Percentiles rank a stretch among this genome's conserved stretches.
phyloP scores from a whole-genome alignment of 495 filamentous ascomycete genomes.

The Penicillium flavigenum region DNA sequence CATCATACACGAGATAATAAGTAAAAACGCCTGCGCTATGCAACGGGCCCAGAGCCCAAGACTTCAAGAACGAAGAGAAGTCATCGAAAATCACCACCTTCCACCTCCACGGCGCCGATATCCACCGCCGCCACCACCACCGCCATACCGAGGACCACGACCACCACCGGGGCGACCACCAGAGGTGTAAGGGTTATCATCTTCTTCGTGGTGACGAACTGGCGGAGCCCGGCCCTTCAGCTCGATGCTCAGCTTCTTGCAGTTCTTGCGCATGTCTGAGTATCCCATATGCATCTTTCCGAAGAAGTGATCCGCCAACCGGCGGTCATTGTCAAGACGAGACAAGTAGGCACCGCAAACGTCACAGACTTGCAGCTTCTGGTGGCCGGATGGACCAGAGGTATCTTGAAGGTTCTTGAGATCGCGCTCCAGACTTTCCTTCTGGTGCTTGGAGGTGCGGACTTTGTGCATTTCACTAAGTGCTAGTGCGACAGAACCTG shows the following conservation, averaged over 20 bases:
- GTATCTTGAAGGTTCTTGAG: conserved; percentile 91
- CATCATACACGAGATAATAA: conserved; percentile 20
- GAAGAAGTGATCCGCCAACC: conserved; percentile 96
- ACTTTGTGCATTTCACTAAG: conserved; percentile 85
- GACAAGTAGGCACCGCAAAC: conserved; percentile 94
- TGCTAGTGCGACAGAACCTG: conserved; percentile 74
- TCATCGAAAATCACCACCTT: conserved; percentile 34
- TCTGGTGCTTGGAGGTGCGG: conserved; percentile 72
- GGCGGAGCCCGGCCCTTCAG: conserved; percentile 68
- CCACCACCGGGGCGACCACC: conserved; percentile 54
- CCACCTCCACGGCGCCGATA: conserved; percentile 43
- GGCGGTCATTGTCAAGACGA: conserved; percentile 87
- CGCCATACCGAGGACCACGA: conserved; percentile 50
- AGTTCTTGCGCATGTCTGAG: conserved; percentile 93
- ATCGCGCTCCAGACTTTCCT: conserved; percentile 82
- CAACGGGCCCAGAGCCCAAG: conserved; percentile 30
- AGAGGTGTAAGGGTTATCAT: conserved; percentile 47
- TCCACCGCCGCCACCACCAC: conserved; percentile 38
- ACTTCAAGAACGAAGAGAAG: conserved; percentile 15
- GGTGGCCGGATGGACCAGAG: conserved; percentile 86
- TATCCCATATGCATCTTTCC: conserved; percentile 99
- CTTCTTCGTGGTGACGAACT: conserved; percentile 52
- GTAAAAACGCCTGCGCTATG: conserved; percentile 52
- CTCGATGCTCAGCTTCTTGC: conserved; percentile 82
- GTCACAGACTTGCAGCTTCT: conserved; percentile 98